Base-by-base conservation (phyloP, 2,329 filamentous ascomycete genomes). In the Tolypocladium ovalisporum region DNA sequence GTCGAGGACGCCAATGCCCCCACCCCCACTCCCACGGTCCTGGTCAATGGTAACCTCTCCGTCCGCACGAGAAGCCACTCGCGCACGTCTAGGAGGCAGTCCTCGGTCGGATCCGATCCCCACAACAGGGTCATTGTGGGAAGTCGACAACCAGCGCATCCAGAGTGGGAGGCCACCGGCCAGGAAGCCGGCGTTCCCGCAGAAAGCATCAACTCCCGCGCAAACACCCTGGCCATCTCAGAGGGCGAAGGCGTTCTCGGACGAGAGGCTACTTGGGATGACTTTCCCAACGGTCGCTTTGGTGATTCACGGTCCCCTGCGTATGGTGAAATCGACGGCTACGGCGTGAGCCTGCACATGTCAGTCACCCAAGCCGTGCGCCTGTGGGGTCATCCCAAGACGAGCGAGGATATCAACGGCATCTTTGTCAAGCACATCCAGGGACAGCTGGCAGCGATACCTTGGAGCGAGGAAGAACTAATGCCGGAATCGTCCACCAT, bases 321-420 rank as follows among this genome's bases (percentile, higher is more conserved):
- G 0, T 97, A 96, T 68, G 93, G 93, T 66, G 91, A 97, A 71
- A 97, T 97, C 59, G 92, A 97, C 68, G 93, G 93, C n/a, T 97
- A 97, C 69, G 94, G 94, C 13, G 91, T 95, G n/a, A 94, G 88
- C 57, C 78, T 99, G 42, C 94, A 97, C 74, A 90, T 97, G 68
- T 90, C 89, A 0, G 84, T 90, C n/a, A 81, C 86, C 2, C 86
- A 92, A 67, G 94, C 94, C 15, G 82, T 93, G 62, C 81, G 83
- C 62, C 79, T 96, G 36, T 99, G 94, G 94, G 90, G 89, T 27
- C 79, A 87, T 59, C 94, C 94, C 0, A 83, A 80, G 32, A 82
- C 81, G 4, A 70, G 71, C 1, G 75, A 80, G 35, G 91, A 97
- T 67, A 88, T 99, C 65, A 91, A 84, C 64, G 75, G 79, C 13